Evolutionary conservation across 1,139 yeast species (phyloP).

Genomic region (Yamadazyma sp.): DNA sequence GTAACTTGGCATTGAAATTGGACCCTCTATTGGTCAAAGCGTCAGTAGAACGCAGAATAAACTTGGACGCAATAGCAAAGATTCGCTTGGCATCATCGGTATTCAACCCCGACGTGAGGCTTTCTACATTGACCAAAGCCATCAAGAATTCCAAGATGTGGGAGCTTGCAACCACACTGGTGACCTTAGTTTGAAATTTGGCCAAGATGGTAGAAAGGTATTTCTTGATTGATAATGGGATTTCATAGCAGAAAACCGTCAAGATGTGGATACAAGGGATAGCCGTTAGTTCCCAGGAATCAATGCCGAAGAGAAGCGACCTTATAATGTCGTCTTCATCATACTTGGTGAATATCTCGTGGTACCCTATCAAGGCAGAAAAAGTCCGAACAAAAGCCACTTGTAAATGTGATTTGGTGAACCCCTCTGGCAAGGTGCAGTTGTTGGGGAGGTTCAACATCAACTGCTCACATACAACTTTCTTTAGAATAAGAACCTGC

Average conservation of each 20-base stretch:
- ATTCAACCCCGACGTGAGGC: slow-evolving; percentile 69
- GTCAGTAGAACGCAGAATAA: slow-evolving; percentile 71
- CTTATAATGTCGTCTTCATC: slow-evolving; percentile 73
- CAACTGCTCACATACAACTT: slow-evolving; percentile 61
- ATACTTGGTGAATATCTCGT: slow-evolving; percentile 51
- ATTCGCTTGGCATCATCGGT: slow-evolving; percentile 77
- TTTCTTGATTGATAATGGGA: slow-evolving; percentile 72
- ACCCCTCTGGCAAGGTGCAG: slow-evolving; percentile 42
- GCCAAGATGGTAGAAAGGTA: slow-evolving; percentile 65
- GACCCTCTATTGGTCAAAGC: slow-evolving; percentile 24
- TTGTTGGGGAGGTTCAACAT: slow-evolving; percentile 47
- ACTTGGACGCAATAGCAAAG: slow-evolving; percentile 80
- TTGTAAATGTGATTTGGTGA: slow-evolving; percentile 63
- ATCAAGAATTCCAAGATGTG: slow-evolving; percentile 76
- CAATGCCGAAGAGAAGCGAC: slow-evolving; percentile 62
- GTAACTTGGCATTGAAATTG: slow-evolving; percentile 7
- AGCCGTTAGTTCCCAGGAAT: slow-evolving; percentile 78
- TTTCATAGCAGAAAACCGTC: slow-evolving; percentile 77
- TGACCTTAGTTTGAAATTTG: slow-evolving; percentile 70
- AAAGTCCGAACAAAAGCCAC: slow-evolving; percentile 65
- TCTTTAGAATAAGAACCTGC: slow-evolving; percentile 47
- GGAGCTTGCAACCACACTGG: slow-evolving; percentile 67
- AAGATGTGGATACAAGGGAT: slow-evolving; percentile 76
- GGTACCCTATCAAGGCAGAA: slow-evolving; percentile 70
- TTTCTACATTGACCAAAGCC: slow-evolving; percentile 65